Evolutionary conservation across 75 land plant species (phyloP).

Genomic region (Pinus tabuliformis): DNA sequence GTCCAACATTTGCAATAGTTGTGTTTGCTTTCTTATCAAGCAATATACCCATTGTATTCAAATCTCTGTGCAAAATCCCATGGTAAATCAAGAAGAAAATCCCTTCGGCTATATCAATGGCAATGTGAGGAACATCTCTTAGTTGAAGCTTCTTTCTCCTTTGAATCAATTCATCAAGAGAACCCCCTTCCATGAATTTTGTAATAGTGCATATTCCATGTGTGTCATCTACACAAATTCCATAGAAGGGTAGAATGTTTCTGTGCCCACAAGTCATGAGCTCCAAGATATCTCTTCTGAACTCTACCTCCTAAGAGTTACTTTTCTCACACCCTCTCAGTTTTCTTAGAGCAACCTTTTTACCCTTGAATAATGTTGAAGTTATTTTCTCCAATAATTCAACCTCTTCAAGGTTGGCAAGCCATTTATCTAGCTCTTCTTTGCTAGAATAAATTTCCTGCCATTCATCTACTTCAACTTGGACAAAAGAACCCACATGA

Average conservation of each 20-base stretch:
- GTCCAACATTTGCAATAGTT: conserved; percentile 67
- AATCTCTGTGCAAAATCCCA: conserved; percentile 61
- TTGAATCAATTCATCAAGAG: conserved; percentile 43
- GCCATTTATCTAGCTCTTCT: conserved; percentile 60
- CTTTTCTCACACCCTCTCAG: conserved; percentile 63
- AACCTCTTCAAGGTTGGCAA: conserved; percentile 41
- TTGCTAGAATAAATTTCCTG: conserved; percentile 54
- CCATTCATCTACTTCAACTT: conserved; percentile 61
- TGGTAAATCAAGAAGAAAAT: conserved; percentile 66
- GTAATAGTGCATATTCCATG: conserved; percentile 57
- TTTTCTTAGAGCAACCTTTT: conserved; percentile 46
- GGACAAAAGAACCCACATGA: conserved; percentile 29
- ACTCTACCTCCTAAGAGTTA: conserved; percentile 40
- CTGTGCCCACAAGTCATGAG: conserved; percentile 73
- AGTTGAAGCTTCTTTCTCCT: conserved; percentile 41
- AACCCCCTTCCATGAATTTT: conserved; percentile 66
- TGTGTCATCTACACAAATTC: conserved; percentile 51
- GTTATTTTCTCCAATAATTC: conserved; percentile 44
- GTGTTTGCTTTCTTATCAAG: conserved; percentile 65
- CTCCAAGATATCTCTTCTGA: conserved; percentile 54
- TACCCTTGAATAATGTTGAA: conserved; percentile 48
- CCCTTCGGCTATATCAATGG: conserved; percentile 63
- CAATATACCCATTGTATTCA: conserved; percentile 56
- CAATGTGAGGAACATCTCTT: conserved; percentile 54
- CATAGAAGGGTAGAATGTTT: conserved; percentile 61